Conservation (phyloP, 1,139 yeast genomes). For the Geotrichum phurueaensis region DNA sequence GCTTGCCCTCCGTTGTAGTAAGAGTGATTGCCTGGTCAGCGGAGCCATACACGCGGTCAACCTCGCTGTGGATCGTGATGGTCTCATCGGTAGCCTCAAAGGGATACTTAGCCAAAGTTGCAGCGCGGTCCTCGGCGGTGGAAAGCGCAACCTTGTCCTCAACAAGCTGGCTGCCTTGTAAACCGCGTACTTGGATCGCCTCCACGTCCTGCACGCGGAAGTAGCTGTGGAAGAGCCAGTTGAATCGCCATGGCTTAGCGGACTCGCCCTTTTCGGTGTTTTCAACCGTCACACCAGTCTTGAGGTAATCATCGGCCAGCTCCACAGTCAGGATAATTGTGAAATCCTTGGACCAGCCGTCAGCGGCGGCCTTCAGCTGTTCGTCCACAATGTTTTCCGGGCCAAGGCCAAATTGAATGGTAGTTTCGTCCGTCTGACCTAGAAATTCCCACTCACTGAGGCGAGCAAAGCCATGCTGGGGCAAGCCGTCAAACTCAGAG, state of each 20-base stretch:
- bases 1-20: slow-evolving; percentile 65
- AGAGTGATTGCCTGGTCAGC: slow-evolving; percentile 42
- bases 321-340: slow-evolving; percentile 67
- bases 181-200: slow-evolving; percentile 68
- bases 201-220: slow-evolving; percentile 68
- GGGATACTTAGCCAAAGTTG: slow-evolving; percentile 41
- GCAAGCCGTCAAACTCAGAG: slow-evolving; percentile 30
- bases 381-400: slow-evolving; percentile 69
- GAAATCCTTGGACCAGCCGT: slow-evolving; percentile 63
- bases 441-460: slow-evolving; percentile 85
- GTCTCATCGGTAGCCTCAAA: slow-evolving; percentile 64
- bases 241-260: slow-evolving; percentile 60
- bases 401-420: slow-evolving; percentile 83
- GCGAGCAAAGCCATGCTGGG: slow-evolving; percentile 93
- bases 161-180: slow-evolving; percentile 57
- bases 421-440: slow-evolving; percentile 62
- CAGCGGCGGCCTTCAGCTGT: slow-evolving; percentile 38
- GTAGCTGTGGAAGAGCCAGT: slow-evolving; percentile 95
- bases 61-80: slow-evolving; percentile 67
- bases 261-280: slow-evolving; percentile 48
- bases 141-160: slow-evolving; percentile 55
- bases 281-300: slow-evolving; percentile 65
- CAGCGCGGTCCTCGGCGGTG: background rate
- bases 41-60: slow-evolving; percentile 65
- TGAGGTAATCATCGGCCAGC: slow-evolving; percentile 48